Evolutionary conservation across 2,329 filamentous ascomycete genomes (phyloP).

Genomic region (Drechslera avenae): DNA sequence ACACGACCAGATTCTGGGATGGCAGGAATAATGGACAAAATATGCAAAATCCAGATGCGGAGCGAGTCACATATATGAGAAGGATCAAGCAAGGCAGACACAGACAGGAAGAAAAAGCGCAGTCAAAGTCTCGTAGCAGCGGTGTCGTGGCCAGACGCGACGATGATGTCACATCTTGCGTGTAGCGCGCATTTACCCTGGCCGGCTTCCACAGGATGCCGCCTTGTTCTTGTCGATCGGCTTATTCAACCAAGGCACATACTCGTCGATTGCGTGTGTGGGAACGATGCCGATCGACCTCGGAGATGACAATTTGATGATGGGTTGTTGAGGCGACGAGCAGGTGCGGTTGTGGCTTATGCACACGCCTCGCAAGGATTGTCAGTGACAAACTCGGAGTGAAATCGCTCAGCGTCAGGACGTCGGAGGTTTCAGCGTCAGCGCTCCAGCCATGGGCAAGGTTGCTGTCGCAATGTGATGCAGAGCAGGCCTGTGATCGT

Average conservation of each 20-base stretch:
- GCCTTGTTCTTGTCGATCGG: constrained; percentile 8
- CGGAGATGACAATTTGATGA: neutral
- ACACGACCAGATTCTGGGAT: constrained; percentile 6
- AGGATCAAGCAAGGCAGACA: constrained; percentile 7
- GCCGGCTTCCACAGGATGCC: constrained; percentile 15
- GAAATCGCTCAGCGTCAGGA: no score
- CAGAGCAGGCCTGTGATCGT: neutral
- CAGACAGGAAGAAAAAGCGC: constrained; percentile 7
- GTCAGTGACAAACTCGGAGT: neutral
- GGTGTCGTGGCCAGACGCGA: constrained; percentile 11
- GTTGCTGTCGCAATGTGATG: neutral
- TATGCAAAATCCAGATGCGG: constrained; percentile 1
- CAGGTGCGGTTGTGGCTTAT: constrained; percentile 7
- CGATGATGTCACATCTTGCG: constrained; percentile 19
- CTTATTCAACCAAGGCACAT: constrained; percentile 9
- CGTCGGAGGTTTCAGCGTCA: neutral
- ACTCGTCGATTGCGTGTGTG: constrained; percentile 2
- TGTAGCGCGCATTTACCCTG: constrained; percentile 7
- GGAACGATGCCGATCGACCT: neutral
- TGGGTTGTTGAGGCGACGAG: constrained; percentile 1
- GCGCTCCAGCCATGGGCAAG: neutral
- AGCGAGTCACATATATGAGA: constrained; percentile 7
- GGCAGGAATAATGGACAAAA: constrained; percentile 2
- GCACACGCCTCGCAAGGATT: neutral
- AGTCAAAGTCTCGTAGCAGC: constrained; percentile 12